Evolutionary conservation across 208 protist species (phyloP), one percentile per base, ranked within the genome.

Genomic region (Crithidia expoeki): DNA sequence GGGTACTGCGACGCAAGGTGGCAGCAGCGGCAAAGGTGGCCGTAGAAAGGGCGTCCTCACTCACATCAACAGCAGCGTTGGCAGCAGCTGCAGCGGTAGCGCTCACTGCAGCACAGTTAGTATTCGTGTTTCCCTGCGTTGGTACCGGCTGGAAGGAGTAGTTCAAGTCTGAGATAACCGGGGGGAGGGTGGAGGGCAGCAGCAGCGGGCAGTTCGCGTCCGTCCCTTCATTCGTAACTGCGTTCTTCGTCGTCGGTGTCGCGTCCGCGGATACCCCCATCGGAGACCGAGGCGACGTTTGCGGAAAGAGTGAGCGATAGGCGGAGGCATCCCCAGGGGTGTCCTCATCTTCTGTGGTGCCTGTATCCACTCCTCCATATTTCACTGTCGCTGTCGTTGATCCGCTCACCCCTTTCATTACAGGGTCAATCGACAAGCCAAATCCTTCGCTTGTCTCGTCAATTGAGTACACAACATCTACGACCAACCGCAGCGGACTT

Each of bases 111-210:
- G 63, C 27, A 16, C 42, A 17, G 23, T 2, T 33, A 36, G 40
- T 57, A 28, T 27, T 34, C 21, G 47, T 30, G 27, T 6, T 21
- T 47, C 33, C 36, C 36, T 47, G 3, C 14, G 57, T 40, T 11
- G 71, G 40, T 10, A 55, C 61, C 0, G 62, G 68, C 4, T 71
- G 76, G 57, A 84, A 86, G 36, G 66, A 55, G 66, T 86, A 86
- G 53, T 93, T 93, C 19, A 77, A 56, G 49, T 90, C 85, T 2
- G 87, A 93, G 2, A 93, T 28, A n/a, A 93, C 84, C 27, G 81
- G 46, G 10, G 87, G 87, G 0, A 93, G 64, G 10, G 73, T 52
- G 12, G 80, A 74, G 34, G 87, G 81, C 14, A 80, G 68, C 14
- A 93, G 81, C 36, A 85, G 32, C 1, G 87, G 83, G 49, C 38